These are phyloP conservation scores for Stagonosporopsis cucurbitacearum DNA, from an alignment of 2,329 filamentous ascomycete species.

Conservation along the genomic window DNA sequence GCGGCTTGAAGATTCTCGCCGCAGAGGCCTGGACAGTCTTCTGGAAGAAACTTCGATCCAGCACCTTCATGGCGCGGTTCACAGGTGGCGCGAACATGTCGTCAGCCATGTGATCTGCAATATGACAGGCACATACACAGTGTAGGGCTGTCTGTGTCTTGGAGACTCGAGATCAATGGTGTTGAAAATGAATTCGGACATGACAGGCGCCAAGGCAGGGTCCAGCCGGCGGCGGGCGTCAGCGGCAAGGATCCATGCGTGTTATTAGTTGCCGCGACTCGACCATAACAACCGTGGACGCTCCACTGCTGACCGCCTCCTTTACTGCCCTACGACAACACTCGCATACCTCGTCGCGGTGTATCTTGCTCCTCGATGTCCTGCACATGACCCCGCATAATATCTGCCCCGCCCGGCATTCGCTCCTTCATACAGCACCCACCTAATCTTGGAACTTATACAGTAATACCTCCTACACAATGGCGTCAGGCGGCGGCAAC, in stretches of 20 bases:
- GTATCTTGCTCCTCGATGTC: constrained; percentile 27
- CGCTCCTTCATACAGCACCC: constrained; percentile 21
- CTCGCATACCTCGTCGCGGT: background rate
- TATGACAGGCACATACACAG: constrained; percentile 1
- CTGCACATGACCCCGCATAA: constrained; percentile 32
- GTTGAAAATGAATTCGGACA: constrained; percentile 8
- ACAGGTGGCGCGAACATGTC: constrained; percentile 78
- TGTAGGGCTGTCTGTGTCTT: background rate
- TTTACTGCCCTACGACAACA: constrained; percentile 19
- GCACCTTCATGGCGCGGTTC: constrained; percentile 76
- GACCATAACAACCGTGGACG: constrained; percentile 27
- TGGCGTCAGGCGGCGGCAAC: constrained; percentile 85
- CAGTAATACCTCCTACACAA: constrained; percentile 40
- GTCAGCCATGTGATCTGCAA: constrained; percentile 32
- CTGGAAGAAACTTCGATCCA: constrained; percentile 84
- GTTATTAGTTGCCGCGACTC: constrained; percentile 34
- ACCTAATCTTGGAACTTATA: constrained; percentile 8
- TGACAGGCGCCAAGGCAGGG: constrained; percentile 25
- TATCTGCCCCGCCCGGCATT: constrained; percentile 19
- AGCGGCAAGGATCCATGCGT: constrained; percentile 38
- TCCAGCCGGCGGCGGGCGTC: constrained; percentile 16
- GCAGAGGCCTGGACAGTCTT: constrained; percentile 78
- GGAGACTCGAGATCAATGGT: background rate
- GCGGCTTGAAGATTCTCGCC: constrained; percentile 76
- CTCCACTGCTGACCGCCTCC: constrained; percentile 31